These are phyloP conservation scores for Calvatia gigantea DNA, from an alignment of 768 basidiomycete genomes.

Conservation along the genomic window DNA sequence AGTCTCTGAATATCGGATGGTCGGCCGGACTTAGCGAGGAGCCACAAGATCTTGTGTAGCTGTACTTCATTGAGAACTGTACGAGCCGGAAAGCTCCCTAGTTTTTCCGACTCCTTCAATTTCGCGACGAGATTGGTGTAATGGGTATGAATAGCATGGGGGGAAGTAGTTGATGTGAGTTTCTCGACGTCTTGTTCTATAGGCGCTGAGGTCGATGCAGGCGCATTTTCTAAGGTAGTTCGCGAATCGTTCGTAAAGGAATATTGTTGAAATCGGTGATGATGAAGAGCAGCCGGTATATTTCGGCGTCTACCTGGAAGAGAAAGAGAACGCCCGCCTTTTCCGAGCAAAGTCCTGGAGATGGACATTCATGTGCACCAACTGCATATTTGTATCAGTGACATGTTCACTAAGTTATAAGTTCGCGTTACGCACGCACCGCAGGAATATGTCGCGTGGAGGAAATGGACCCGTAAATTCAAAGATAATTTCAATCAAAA, in stretches of 20 bases:
- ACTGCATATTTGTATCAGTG: slow-evolving; percentile 16
- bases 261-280: slow-evolving; percentile 15
- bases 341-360: slow-evolving; percentile 39
- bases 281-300: not conserved
- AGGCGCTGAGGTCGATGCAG: slow-evolving; percentile 18
- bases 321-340: slow-evolving; percentile 23
- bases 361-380: slow-evolving; percentile 62
- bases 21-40: slow-evolving; percentile 49
- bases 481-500: slow-evolving; percentile 19
- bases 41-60: slow-evolving; percentile 36
- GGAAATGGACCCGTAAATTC: not conserved
- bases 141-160: slow-evolving; percentile 31
- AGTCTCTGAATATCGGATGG: slow-evolving; percentile 53
- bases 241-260: not conserved
- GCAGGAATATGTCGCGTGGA: slow-evolving; percentile 2
- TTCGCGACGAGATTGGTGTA: slow-evolving; percentile 31
- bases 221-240: not conserved
- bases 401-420: slow-evolving; percentile 15
- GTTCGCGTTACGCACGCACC: slow-evolving; percentile 12
- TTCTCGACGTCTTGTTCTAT: slow-evolving; percentile 14
- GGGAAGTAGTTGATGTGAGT: slow-evolving; percentile 22
- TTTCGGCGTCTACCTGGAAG: slow-evolving; percentile 10
- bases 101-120: slow-evolving; percentile 18
- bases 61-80: slow-evolving; percentile 23
- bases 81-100: not conserved